These are phyloP conservation scores for Zygoascus flipseniorum DNA, from an alignment of 805 yeast genomes.

Conservation along the genomic window DNA sequence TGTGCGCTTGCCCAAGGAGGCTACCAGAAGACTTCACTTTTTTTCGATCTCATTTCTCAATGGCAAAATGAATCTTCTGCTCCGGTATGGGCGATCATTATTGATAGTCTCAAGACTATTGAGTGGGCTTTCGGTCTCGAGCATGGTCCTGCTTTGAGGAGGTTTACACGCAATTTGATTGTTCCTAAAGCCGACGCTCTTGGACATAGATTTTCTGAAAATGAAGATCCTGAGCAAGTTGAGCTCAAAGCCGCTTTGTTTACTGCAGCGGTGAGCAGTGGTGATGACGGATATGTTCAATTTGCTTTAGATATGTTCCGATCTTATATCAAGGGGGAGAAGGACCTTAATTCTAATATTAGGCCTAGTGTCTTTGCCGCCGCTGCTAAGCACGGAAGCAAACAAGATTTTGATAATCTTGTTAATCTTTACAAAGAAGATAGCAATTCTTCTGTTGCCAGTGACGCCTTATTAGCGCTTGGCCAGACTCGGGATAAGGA, in stretches of 20 bases:
- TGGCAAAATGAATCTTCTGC: conserved; percentile 47
- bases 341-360: conserved; percentile 60
- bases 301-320: conserved; percentile 38
- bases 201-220: conserved; percentile 56
- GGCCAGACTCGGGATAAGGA: conserved; percentile 52
- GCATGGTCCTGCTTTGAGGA: conserved; percentile 34
- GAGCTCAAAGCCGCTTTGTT: conserved; percentile 56
- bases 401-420: conserved; percentile 53
- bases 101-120: conserved; percentile 34
- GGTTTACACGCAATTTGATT: conserved; percentile 46
- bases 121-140: conserved; percentile 38
- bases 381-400: conserved; percentile 38
- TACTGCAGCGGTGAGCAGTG: conserved; percentile 26
- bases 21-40: conserved; percentile 38
- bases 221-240: conserved; percentile 46
- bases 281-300: conserved; percentile 27
- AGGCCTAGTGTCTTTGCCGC: conserved; percentile 53
- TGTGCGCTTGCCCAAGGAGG: conserved; percentile 48
- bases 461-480: conserved; percentile 58
- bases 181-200: conserved; percentile 42
- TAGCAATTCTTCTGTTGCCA: conserved; percentile 54
- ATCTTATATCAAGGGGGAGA: conserved; percentile 50
- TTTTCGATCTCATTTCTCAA: conserved; percentile 40
- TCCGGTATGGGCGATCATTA: conserved; percentile 45
- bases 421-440: conserved; percentile 54